Conservation (phyloP, 768 basidiomycete genomes). For the Tylopilus rubrobrunneus region DNA sequence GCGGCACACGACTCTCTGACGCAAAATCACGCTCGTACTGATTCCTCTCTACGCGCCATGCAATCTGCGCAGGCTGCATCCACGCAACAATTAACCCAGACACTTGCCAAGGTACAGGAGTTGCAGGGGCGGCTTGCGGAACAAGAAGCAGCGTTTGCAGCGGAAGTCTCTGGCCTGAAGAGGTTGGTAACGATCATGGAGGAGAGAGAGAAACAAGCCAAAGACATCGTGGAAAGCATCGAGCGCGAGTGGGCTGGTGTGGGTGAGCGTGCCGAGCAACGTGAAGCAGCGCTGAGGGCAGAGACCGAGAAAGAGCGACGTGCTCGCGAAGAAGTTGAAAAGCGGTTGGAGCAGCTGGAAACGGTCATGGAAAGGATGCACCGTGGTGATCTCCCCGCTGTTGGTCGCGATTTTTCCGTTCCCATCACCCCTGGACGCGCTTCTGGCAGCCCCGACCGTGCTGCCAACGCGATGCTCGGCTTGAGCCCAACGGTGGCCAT, state of each 20-base stretch:
- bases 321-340: constrained; percentile 68
- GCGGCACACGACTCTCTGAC: constrained; percentile 69
- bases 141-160: constrained; percentile 77
- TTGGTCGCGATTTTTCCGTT: constrained; percentile 38
- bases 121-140: constrained; percentile 77
- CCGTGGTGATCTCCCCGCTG: constrained; percentile 64
- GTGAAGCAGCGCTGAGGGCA: constrained; percentile 63
- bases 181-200: constrained; percentile 84
- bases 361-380: constrained; percentile 68
- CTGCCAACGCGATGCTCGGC: constrained; percentile 56
- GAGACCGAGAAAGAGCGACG: constrained; percentile 70
- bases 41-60: constrained; percentile 66
- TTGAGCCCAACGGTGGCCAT: constrained; percentile 87
- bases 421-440: constrained; percentile 42
- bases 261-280: constrained; percentile 61
- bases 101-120: constrained; percentile 70
- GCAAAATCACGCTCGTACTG: constrained; percentile 61
- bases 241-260: constrained; percentile 81
- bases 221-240: constrained; percentile 75
- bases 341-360: constrained; percentile 66
- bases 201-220: constrained; percentile 80
- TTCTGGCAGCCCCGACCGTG: constrained; percentile 37
- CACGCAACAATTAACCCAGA: constrained; percentile 70
- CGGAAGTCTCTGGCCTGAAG: constrained; percentile 69
- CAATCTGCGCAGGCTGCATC: constrained; percentile 71